Base-by-base conservation (phyloP, 1,284 basidiomycete species). In the Cryptococcus maquisensis region DNA sequence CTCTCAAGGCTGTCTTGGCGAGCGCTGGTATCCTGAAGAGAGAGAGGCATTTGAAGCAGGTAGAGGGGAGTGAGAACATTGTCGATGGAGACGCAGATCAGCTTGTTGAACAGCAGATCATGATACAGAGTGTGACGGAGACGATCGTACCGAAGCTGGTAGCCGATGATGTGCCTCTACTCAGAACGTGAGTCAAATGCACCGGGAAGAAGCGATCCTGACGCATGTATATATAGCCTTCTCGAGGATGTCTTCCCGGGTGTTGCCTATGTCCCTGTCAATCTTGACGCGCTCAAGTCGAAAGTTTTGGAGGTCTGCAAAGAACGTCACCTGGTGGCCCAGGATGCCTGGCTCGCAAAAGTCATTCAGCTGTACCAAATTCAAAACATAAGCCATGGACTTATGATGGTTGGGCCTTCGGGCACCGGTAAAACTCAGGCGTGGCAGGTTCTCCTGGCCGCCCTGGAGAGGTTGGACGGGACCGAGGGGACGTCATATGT, bases 361-460 rank as follows among this genome's bases (percentile, higher is more conserved):
- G 94, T 98, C 60, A 80, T 98, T 24, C 96, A 99, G 75, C 82
- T 99, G 13, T 98, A 98, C 75, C 96, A 98, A 76, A 98, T 99
- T 56, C 96, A 98, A 77, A 97, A 95, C 80, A 98, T 98, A 59
- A 93, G 97, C 66, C 97, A 98, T 74, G 96, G 96, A 77, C 81
- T 99, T 52, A 98, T 99, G 94, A 95, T 98, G 89, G 96, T 99
- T 48, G 96, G 96, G 2, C 86, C 95, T 0, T 96, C 97, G 5
- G 96, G 95, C 15, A 94, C 85, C 42, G 97, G 96, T 41, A 99
- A 99, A 79, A 96, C 90, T 7, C 90, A 94, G 65, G 95, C 96
- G 0, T 98, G 96, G 95, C 88, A 88, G 67, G 90, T 97, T 41
- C 81, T 99, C 1, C 82, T 98, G 10, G 84, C 86, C 3, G 96